A percentile compares a stretch with the other conserved stretches of the same genome.
phyloP scores from a whole-genome alignment of 768 basidiomycete genomes.

The Amanita pallidorosea region DNA sequence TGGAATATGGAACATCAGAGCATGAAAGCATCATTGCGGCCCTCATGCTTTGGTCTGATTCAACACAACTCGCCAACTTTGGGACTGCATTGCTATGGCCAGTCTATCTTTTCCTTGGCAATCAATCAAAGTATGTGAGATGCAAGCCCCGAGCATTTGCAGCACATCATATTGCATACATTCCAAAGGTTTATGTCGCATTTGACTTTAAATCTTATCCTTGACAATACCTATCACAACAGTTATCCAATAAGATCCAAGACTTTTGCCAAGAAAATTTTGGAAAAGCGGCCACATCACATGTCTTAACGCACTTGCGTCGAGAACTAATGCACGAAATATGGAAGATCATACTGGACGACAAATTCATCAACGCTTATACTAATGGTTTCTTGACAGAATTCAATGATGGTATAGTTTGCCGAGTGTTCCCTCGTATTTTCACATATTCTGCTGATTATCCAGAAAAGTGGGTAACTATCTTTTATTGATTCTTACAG shows the following conservation, averaged over 20 bases:
- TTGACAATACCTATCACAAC: background rate
- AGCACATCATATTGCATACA: conserved; percentile 27
- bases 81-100: background rate
- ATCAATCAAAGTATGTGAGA: background rate
- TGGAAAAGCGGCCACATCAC: background rate
- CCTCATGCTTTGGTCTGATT: conserved; percentile 1
- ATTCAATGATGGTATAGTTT: conserved; percentile 18
- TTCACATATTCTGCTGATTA: conserved; percentile 28
- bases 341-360: conserved; percentile 21
- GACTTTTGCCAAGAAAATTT: conserved; percentile 5
- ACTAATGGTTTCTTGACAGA: conserved; percentile 18
- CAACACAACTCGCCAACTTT: background rate
- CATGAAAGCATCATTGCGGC: background rate
- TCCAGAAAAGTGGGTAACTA: conserved; percentile 24
- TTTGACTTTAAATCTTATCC: background rate
- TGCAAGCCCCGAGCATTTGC: conserved; percentile 4
- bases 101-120: background rate
- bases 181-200: conserved; percentile 22
- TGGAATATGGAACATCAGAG: conserved; percentile 1
- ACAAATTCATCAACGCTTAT: conserved; percentile 22
- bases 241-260: conserved; percentile 20
- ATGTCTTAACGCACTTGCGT: conserved; percentile 14
- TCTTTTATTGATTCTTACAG: background rate
- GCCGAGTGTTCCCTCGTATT: conserved; percentile 21
- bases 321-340: conserved; percentile 23